These are phyloP conservation scores for Platanthera guangdongensis DNA, from an alignment of 106 monocot genomes.

Conservation along the genomic window DNA sequence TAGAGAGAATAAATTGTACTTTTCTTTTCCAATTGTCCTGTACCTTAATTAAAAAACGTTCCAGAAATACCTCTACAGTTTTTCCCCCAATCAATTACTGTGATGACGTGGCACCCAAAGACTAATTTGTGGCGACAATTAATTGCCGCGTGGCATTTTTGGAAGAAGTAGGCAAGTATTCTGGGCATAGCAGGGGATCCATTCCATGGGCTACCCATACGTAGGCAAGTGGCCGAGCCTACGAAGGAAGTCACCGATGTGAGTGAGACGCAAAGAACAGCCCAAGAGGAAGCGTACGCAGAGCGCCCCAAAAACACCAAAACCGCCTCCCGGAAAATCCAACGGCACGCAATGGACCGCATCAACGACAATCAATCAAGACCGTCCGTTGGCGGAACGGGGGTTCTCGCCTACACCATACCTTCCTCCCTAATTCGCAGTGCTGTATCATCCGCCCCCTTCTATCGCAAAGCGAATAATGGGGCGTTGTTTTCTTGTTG, in stretches of 20 bases:
- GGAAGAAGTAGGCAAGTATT: not conserved
- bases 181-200: not conserved
- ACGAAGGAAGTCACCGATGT: not conserved
- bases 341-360: not conserved
- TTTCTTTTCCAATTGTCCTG: no score
- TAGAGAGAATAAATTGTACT: no score
- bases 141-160: not conserved
- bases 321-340: not conserved
- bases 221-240: conserved; percentile 3
- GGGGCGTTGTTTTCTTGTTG: conserved; percentile 9
- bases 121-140: not conserved
- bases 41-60: no score
- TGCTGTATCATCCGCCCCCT: conserved; percentile 5
- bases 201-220: not conserved
- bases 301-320: conserved; percentile 3
- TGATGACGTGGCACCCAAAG: not conserved
- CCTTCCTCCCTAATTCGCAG: not conserved
- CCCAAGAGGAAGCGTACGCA: conserved; percentile 8
- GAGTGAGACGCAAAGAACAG: conserved; percentile 8
- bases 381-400: not conserved
- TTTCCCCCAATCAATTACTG: not conserved
- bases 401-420: conserved; percentile 1
- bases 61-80: no score
- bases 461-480: not conserved
- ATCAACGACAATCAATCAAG: not conserved